Base-by-base conservation (phyloP, 2,329 filamentous ascomycete genomes). In the Xylariaceae sp. region DNA sequence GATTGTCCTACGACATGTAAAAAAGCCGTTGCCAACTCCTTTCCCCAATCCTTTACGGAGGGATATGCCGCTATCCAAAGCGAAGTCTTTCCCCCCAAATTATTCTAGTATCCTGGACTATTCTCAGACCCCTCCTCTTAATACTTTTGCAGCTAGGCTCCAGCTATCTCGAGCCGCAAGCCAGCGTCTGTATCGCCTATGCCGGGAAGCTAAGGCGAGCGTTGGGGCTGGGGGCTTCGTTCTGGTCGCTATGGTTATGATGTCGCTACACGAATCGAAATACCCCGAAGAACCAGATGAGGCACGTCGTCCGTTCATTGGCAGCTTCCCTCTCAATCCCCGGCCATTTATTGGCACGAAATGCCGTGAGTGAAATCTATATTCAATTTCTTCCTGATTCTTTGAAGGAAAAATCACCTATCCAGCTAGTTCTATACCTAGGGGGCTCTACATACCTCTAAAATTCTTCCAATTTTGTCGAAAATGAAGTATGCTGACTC, bases 31-130 rank as follows among this genome's bases (percentile, higher is more conserved):
- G 29, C 58, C 63, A 3, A 9, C 48, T 1, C 63, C 59, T 2
- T 64, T 66, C 30, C 58, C 45, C 1, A 66, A 66, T n/a, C 63
- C 64, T 4, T 54, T 66, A 5, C 58, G 58, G 9, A 54, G 57
- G 16, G 50, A 33, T 21, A 27, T 32, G 10, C 50, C 57, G 1
- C 45, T 64, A 1, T 23, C 43, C 4, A 15, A 29, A 11, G 13
- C 58, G 4, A 23, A 23, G 11, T 48, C 61, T 0, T 44, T 62
- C 5, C 1, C 47, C 0, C 59, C 43, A 9, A 50, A 30, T 18
- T 66, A 63, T 18, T 43, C 61, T 6, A 42, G 24, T 0, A 41
- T 57, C 2, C 24, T 66, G 10, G 63, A 65, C 40, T 66, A 66
- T 54, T 58, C 53, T 16, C 41, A 42, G 11, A 55, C 49, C 1